Conservation (phyloP, 208 protist species). For the Wallacemonas sp. region DNA sequence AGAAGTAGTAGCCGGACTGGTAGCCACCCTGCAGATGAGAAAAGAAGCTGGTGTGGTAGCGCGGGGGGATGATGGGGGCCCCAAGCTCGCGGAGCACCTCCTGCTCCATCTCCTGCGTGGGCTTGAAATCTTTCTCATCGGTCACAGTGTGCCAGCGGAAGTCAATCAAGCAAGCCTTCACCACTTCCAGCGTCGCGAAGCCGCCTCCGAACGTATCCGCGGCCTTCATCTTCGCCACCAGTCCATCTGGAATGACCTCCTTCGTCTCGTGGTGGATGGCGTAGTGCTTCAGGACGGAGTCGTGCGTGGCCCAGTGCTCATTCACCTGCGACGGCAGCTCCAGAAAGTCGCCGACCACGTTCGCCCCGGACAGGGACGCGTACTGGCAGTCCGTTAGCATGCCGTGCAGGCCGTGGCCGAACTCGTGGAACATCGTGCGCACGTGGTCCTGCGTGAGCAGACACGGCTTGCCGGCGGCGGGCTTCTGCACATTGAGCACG, state of each 20-base stretch:
- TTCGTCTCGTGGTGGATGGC: conserved; percentile 63
- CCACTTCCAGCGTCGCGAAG: conserved; percentile 53
- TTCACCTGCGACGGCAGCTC: conserved; percentile 84
- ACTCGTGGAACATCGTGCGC: conserved; percentile 65
- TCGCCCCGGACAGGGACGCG: conserved; percentile 45
- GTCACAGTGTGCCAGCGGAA: conserved; percentile 52
- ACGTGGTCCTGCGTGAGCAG: conserved; percentile 63
- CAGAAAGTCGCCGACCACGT: conserved; percentile 75
- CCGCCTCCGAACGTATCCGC: conserved; percentile 30
- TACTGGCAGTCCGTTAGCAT: conserved; percentile 54
- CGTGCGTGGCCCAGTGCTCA: conserved; percentile 71
- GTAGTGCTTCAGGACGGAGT: conserved; percentile 48
- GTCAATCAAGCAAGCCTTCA: conserved; percentile 53
- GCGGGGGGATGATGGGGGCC: conserved; percentile 28
- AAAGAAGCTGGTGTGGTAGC: conserved; percentile 55
- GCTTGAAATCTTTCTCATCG: conserved; percentile 21
- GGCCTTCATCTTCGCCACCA: conserved; percentile 49
- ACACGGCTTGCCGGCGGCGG: conserved; percentile 37
- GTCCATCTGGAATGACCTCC: conserved; percentile 39
- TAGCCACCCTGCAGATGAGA: conserved; percentile 76
- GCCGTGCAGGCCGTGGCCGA: conserved; percentile 70
- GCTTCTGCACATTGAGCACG: conserved; percentile 58
- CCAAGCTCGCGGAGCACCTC: conserved; percentile 23
- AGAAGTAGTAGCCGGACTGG: conserved; percentile 70
- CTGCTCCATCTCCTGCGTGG: conserved; percentile 34